phyloP scores from a whole-genome alignment of 768 basidiomycete genomes.

The Mrakia hoshinonis region DNA sequence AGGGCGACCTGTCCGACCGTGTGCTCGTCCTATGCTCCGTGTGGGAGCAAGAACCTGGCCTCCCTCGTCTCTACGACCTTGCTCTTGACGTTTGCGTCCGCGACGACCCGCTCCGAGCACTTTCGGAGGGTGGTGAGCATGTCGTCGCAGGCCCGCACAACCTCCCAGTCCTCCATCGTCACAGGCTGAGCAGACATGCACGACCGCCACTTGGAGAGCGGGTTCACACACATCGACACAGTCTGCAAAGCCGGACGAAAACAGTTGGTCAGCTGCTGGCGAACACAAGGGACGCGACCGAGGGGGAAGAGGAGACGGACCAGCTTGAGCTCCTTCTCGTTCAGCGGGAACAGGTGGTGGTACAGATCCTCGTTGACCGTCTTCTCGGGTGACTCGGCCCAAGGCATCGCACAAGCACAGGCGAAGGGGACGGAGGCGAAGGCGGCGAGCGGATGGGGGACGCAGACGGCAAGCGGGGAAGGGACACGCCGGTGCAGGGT shows the following conservation, averaged over 20 bases:
- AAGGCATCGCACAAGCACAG: background rate
- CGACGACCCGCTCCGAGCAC: background rate
- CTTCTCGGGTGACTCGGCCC: conserved; percentile 1
- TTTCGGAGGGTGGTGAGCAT: background rate
- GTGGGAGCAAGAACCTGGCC: background rate
- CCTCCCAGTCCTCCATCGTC: conserved; percentile 7
- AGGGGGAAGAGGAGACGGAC: background rate
- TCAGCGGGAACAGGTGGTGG: background rate
- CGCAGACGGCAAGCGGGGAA: background rate
- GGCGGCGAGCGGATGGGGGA: background rate
- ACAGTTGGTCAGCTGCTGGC: background rate
- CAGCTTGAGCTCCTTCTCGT: background rate
- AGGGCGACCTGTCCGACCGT: too few relatives aligned
- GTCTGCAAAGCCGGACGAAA: background rate
- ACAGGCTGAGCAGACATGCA: background rate
- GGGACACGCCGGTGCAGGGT: background rate
- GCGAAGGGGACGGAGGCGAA: background rate
- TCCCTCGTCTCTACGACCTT: background rate
- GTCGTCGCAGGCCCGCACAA: background rate
- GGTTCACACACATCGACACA: background rate
- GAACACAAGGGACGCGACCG: background rate
- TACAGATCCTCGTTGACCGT: background rate
- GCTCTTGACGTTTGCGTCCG: background rate
- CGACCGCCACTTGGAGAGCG: background rate
- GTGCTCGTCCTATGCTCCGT: background rate